A percentile compares a stretch with the other conserved stretches of the same genome.
These are phyloP conservation scores for Pestalotiopsis sp. DNA, from an alignment of 2,329 filamentous ascomycete species.

Conservation along the genomic window DNA sequence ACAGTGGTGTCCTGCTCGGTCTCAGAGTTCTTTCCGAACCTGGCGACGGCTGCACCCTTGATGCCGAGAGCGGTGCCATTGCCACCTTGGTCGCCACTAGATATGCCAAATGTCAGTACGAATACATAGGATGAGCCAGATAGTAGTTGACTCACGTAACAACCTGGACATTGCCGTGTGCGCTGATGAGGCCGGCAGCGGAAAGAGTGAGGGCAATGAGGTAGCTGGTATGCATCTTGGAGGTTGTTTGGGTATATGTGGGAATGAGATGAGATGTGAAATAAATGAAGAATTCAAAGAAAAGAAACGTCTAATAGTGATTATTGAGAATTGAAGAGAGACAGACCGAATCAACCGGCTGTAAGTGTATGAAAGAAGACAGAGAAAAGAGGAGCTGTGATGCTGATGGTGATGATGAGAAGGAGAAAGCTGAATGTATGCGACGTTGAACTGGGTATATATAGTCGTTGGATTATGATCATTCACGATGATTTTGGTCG, in stretches of 20 bases:
- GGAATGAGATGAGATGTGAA: slow-evolving; percentile 6
- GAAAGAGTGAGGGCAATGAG: slow-evolving; percentile 17
- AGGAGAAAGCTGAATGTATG: not conserved
- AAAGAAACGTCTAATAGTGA: slow-evolving; percentile 8
- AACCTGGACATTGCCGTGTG: slow-evolving; percentile 20
- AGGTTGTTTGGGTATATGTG: not conserved
- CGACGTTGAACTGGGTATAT: slow-evolving; percentile 5
- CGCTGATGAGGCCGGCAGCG: slow-evolving; percentile 10
- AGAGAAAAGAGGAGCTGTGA: slow-evolving; percentile 12
- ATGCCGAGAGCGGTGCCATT: slow-evolving; percentile 22
- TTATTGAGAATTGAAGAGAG: slow-evolving; percentile 15
- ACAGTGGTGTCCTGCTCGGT: slow-evolving; percentile 34
- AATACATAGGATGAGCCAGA: not conserved
- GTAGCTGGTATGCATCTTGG: slow-evolving; percentile 17
- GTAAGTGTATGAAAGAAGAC: slow-evolving; percentile 5
- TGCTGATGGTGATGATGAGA: slow-evolving; percentile 12
- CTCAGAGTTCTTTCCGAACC: slow-evolving; percentile 22
- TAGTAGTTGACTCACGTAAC: slow-evolving; percentile 10
- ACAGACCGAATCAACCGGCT: slow-evolving; percentile 18
- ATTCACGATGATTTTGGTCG: slow-evolving; percentile 5
- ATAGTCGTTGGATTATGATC: slow-evolving; percentile 10
- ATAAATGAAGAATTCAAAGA: not conserved
- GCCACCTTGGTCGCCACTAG: slow-evolving; percentile 20
- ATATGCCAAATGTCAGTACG: not conserved
- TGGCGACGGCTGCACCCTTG: slow-evolving; percentile 24